Evolutionary conservation across 1,284 basidiomycete species (phyloP).

Genomic region (Austropuccinia psidii): DNA sequence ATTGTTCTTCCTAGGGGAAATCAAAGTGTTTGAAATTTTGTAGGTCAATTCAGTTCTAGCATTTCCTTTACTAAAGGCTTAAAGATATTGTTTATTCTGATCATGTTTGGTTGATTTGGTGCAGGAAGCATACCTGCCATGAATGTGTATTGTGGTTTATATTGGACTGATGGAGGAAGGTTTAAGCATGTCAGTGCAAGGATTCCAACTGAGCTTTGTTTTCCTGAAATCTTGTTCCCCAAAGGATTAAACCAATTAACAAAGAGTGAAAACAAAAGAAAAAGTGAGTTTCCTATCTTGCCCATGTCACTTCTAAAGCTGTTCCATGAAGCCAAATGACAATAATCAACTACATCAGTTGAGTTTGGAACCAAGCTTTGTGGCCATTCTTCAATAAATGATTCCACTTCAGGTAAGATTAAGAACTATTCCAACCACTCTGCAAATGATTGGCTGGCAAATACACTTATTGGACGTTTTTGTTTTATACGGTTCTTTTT

Average conservation of each 20-base stretch:
- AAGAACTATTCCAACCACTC: too few relatives aligned
- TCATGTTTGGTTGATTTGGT: background rate
- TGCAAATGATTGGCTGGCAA: too few relatives aligned
- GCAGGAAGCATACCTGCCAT: background rate
- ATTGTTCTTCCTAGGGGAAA: background rate
- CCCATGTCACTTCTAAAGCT: too few relatives aligned
- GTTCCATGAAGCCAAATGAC: too few relatives aligned
- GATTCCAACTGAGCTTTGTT: background rate
- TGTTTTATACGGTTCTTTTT: too few relatives aligned
- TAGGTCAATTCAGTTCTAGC: background rate
- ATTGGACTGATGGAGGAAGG: background rate
- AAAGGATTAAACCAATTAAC: conserved; percentile 7
- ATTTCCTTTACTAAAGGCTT: background rate
- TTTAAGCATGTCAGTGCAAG: background rate
- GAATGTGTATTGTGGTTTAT: background rate
- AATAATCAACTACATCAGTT: too few relatives aligned
- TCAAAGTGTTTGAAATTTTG: background rate
- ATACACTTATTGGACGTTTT: too few relatives aligned
- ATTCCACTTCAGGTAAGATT: too few relatives aligned
- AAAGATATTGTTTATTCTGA: background rate
- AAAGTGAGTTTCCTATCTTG: too few relatives aligned
- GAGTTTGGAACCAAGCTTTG: too few relatives aligned
- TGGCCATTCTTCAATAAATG: too few relatives aligned
- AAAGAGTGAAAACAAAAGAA: background rate
- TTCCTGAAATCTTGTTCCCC: background rate